phyloP scores from a whole-genome alignment of 2,329 filamentous ascomycete species.

The Didymella pinodella region DNA sequence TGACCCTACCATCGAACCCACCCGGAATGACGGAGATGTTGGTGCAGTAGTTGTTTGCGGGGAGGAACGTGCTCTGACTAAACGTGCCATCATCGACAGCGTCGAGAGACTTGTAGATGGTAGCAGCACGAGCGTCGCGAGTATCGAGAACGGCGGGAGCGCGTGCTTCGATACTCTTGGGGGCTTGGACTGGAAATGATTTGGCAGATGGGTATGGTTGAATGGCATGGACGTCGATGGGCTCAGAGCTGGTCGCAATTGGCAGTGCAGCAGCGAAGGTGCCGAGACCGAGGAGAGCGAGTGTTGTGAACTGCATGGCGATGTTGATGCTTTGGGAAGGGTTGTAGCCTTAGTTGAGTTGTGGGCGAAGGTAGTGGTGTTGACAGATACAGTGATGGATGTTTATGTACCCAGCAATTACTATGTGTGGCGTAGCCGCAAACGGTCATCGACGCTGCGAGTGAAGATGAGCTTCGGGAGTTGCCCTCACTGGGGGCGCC shows the following conservation, averaged over 20 bases:
- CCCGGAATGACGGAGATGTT: constrained; percentile 9
- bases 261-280: not conserved
- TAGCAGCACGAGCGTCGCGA: constrained; percentile 7
- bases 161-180: not conserved
- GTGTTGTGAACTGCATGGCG: no score
- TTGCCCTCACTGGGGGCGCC: not conserved
- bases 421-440: not conserved
- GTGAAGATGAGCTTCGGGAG: not conserved
- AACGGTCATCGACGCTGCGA: not conserved
- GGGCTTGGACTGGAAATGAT: constrained; percentile 7
- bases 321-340: no score
- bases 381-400: not conserved
- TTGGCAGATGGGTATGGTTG: no score
- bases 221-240: not conserved
- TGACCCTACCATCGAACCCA: constrained; percentile 11
- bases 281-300: not conserved
- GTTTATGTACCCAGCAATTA: not conserved
- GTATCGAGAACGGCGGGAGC: not conserved
- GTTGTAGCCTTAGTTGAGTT: not conserved
- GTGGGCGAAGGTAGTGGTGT: not conserved
- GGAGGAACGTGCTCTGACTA: constrained; percentile 7
- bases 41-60: constrained; percentile 7
- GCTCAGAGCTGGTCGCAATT: not conserved
- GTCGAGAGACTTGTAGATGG: constrained; percentile 12
- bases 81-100: not conserved